Evolutionary conservation across 371 early-diverging fungal species (phyloP), one percentile per base, ranked within the genome.

Genomic region (Mortierella sp.): DNA sequence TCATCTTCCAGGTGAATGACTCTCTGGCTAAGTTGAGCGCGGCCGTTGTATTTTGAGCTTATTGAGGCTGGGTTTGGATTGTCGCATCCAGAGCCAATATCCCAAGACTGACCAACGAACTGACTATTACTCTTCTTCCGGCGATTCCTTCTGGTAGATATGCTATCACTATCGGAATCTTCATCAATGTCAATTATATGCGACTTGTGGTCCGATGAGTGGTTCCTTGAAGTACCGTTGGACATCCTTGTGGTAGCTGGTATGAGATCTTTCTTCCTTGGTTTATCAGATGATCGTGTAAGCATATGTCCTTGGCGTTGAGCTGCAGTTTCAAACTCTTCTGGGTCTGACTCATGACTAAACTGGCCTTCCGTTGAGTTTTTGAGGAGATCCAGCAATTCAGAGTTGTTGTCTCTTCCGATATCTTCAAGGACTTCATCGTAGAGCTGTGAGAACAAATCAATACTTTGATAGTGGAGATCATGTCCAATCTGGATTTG

Each of bases 401-500:
- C 75, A 15, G 71, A 61, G 45, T 74, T 74, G 45, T 70, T 80
- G 45, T 80, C 75, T 28, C 67, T 66, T 3, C 74, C 80, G 64
- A 80, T 80, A 28, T 80, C 80, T 12, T 70, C 74, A 10, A 80
- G 75, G 9, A 80, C 80, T 28, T 80, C 80, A 32, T 80, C 74
- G 35, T 74, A 80, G 3, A 80, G 68, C 23, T 80, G 67, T 23
- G 80, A 80, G 28, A 80, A 74, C 9, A 80, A 54, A 49, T 80
- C 80, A 17, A 70, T 59, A 34, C 75, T 74, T 22, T 80, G 75
- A 19, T 66, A 64, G 22, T 70, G 80, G 26, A 80, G 37, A 35
- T 74, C 70, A 13, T 80, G 75, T 32, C 80, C 80, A 8, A 80
- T 64, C 42, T 74, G 66, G 17, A 74, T 70, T 43, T 74, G 74